Base-by-base conservation (phyloP, 2,329 filamentous ascomycete genomes). In the Didymella keratinophila region DNA sequence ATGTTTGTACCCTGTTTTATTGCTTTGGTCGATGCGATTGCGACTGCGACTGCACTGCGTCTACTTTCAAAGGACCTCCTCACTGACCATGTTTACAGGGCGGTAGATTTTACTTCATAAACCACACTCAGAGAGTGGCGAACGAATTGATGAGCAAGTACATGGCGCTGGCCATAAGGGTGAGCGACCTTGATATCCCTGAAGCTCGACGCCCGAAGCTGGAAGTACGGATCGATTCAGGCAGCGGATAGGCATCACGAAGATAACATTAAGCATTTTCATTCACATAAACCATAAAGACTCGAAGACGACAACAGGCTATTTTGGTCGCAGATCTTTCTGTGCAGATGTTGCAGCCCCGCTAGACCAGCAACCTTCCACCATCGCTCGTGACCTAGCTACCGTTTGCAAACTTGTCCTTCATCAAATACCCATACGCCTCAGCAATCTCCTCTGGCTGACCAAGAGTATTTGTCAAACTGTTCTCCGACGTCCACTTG, bases 341-440 rank as follows among this genome's bases (percentile, higher is more conserved):
- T 2, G 8, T 18, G 39, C n/a, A 4, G n/a, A 18, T 18, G 8
- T 27, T 39, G 9, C 48, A 28, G 30, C 42, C 54, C 11, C 11
- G 25, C 32, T 48, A 48, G 28, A 49, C 52, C 43, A 72, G 56
- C 52, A 78, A 52, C 43, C 67, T 71, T 7, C 79, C 79, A 12
- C 78, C 79, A 64, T 79, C 74, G 21, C 69, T 69, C 10, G 66
- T 65, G 8, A 78, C 61, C 27, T 71, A 54, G 11, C 58, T 64
- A 1, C 79, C 80, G 1, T 74, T 79, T 10, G 73, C 70, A 64
- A 76, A 79, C 34, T 63, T 50, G 68, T 81, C 79, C 61, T 74
- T 76, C 79, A 82, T 81, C 10, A 76, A 44, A 64, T 76, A 80
- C 3, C 77, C 63, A 73, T 81, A 81, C 20, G 76, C 74, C 70